These are phyloP conservation scores for Apiotrichum porosum DNA, from an alignment of 1,284 basidiomycete species.

Conservation along the genomic window DNA sequence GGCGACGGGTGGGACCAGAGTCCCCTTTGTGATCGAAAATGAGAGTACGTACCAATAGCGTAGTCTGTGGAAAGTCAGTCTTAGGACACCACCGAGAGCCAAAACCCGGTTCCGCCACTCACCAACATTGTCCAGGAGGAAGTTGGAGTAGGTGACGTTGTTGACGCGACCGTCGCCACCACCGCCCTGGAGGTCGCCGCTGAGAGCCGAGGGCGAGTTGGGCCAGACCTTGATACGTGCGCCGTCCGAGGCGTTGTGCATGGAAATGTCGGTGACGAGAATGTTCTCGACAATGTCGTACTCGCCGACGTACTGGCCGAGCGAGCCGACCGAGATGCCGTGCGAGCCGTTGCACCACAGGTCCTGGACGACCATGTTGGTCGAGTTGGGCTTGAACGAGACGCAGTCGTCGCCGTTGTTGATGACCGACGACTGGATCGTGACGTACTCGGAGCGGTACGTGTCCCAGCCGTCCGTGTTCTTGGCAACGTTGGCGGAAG, in stretches of 20 bases:
- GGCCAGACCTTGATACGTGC: slow-evolving; percentile 63
- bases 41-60: too few species aligned
- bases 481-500: too few species aligned
- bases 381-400: slow-evolving; percentile 63
- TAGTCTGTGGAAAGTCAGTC: too few species aligned
- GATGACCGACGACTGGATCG: slow-evolving; percentile 8
- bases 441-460: slow-evolving; percentile 53
- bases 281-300: slow-evolving; percentile 62
- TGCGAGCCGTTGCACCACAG: slow-evolving; percentile 56
- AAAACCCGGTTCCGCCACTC: too few species aligned
- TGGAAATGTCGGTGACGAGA: slow-evolving; percentile 56
- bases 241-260: slow-evolving; percentile 60
- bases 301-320: slow-evolving; percentile 56
- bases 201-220: slow-evolving; percentile 32
- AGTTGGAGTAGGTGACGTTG: slow-evolving; percentile 41
- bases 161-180: slow-evolving; percentile 60
- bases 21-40: too few species aligned
- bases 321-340: slow-evolving; percentile 61
- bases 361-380: slow-evolving; percentile 59
- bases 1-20: too few species aligned
- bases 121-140: slow-evolving; percentile 15
- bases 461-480: slow-evolving; percentile 66
- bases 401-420: slow-evolving; percentile 53
- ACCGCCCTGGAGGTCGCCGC: slow-evolving; percentile 35
- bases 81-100: too few species aligned